Base-by-base conservation (phyloP, 345 rosid genomes). In the Citrus mangshanensis region DNA sequence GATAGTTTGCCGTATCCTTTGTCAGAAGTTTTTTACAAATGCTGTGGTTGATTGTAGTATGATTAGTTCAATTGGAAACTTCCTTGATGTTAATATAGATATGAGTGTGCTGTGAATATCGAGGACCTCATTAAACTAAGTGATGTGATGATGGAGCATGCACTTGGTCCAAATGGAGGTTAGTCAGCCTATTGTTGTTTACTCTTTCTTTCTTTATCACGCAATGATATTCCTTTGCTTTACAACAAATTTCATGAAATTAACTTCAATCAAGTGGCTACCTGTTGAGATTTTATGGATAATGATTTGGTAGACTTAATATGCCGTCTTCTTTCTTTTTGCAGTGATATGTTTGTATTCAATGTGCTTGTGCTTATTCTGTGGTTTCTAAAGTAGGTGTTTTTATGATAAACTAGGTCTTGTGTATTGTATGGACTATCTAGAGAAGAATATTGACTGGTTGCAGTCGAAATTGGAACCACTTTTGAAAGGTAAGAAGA, bases 91-190 rank as follows among this genome's bases (percentile, higher is more conserved):
- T 70, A 75, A 72, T 51, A 42, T 77, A 96, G 98, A 71, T 92
- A 94, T 66, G 98, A 93, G 32, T 92, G 95, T 85, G 96, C 95
- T 79, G 85, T 90, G 64, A 94, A 94, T 76, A 90, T 94, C 12
- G 98, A 93, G 84, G 98, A 97, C 55, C 87, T 97, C 75, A 80
- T 94, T 19, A 94, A 86, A 79, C 86, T 97, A 74, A 89, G 90
- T 61, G 97, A 91, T 87, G 98, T 91, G 35, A 97, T 94, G 98
- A 3, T 27, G 14, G 95, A 89, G 87, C 95, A 85, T 84, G 85
- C 98, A 25, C 97, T 96, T 73, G 98, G 98, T 61, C 99, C 99
- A 34, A 93, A 93, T 80, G 99, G 98, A 90, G 99, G 98, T 92
- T 70, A 25, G 67, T 65, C 4, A 35, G 35, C 58, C 12, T 58